Percentiles rank a stretch among this genome's conserved stretches.
Conservation (phyloP, 441 rosid species). For the Erodium trifolium region DNA sequence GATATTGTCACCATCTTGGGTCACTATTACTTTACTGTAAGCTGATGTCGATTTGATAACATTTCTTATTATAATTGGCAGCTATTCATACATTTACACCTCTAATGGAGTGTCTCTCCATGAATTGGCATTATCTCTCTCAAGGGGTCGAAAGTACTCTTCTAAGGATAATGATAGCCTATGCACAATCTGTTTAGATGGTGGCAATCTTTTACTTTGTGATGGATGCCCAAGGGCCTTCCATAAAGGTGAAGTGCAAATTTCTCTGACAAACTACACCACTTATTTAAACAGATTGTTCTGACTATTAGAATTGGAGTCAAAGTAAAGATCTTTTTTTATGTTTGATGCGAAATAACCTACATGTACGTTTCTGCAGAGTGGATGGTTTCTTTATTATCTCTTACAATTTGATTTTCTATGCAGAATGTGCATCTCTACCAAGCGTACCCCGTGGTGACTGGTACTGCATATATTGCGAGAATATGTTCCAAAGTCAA, state of each 20-base stretch:
- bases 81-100: conserved; percentile 83
- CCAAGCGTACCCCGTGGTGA: conserved; percentile 63
- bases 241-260: conserved; percentile 50
- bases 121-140: conserved; percentile 73
- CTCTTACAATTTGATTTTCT: conserved; percentile 14
- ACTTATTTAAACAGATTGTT: neutral
- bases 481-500: conserved; percentile 58
- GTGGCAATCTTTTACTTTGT: conserved; percentile 66
- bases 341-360: neutral
- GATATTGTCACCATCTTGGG: conserved; percentile 7
- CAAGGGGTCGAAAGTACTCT: conserved; percentile 61
- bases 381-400: too few relatives aligned
- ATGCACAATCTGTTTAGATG: conserved; percentile 81
- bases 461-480: conserved; percentile 92
- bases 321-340: neutral
- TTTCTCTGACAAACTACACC: neutral
- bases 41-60: conserved; percentile 1
- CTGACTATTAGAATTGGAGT: neutral
- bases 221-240: conserved; percentile 76
- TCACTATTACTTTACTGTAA: conserved; percentile 9
- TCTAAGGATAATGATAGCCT: conserved; percentile 68
- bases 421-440: conserved; percentile 75
- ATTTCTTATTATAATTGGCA: conserved; percentile 28
- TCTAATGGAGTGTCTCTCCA: conserved; percentile 69
- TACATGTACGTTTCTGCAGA: neutral